phyloP scores from a whole-genome alignment of 2,329 filamentous ascomycete species.

The Nemania bipapillata region DNA sequence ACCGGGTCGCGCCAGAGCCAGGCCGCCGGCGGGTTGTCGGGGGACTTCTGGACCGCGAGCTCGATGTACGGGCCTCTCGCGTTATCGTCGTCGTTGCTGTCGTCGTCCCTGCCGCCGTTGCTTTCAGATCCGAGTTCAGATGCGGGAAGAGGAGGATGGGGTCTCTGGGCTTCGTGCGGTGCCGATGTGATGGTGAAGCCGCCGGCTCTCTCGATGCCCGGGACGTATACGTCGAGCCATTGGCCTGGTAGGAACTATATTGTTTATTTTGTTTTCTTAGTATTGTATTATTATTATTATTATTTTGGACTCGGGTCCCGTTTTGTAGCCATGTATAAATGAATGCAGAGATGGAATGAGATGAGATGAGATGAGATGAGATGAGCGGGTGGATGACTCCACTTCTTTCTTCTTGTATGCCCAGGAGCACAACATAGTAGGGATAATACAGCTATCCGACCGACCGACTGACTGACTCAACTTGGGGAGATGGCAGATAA shows the following conservation, averaged over 20 bases:
- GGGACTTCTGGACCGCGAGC: conserved; percentile 79
- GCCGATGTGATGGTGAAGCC: conserved; percentile 89
- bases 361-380: background rate
- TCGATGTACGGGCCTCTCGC: conserved; percentile 68
- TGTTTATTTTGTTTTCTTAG: conserved; percentile 41
- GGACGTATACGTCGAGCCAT: conserved; percentile 86
- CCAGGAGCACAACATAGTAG: too few relatives aligned
- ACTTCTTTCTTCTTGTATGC: too few relatives aligned
- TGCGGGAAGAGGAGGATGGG: conserved; percentile 27
- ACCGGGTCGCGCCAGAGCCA: conserved; percentile 75
- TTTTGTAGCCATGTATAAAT: background rate
- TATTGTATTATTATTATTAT: too few relatives aligned
- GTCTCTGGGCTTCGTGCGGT: conserved; percentile 65
- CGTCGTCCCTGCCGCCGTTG: background rate
- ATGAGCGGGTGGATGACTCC: too few relatives aligned
- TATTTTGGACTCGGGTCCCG: too few relatives aligned
- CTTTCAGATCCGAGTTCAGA: background rate
- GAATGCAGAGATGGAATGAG: background rate
- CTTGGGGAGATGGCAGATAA: background rate
- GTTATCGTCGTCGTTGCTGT: background rate
- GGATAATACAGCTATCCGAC: too few relatives aligned
- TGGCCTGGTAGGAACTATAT: conserved; percentile 83
- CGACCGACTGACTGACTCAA: too few relatives aligned
- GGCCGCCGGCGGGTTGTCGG: conserved; percentile 75
- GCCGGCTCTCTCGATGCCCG: conserved; percentile 74